phyloP scores from a whole-genome alignment of 495 filamentous ascomycete species.

The Xylaria venustula region DNA sequence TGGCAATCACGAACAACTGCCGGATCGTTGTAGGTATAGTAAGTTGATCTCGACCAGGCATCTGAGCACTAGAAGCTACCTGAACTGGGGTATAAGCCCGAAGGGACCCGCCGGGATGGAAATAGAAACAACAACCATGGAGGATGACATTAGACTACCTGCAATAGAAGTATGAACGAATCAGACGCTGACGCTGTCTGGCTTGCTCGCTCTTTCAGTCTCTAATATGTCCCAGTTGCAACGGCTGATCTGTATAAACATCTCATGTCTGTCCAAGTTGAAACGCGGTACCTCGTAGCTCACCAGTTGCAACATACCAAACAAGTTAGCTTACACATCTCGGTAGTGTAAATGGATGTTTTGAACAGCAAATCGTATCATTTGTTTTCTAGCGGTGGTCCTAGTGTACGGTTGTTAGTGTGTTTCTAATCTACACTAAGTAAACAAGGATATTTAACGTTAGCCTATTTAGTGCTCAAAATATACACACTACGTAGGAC shows the following conservation, averaged over 20 bases:
- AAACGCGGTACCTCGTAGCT: neutral
- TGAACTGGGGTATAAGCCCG: slow-evolving; percentile 16
- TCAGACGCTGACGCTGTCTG: neutral
- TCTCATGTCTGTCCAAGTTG: too few species aligned
- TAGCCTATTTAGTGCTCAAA: too few species aligned
- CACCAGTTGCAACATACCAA: too few species aligned
- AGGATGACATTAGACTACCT: neutral
- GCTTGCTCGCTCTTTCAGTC: neutral
- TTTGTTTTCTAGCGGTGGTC: neutral
- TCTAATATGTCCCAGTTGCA: neutral
- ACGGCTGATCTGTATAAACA: neutral
- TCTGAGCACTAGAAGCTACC: slow-evolving; percentile 1
- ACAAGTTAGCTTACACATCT: too few species aligned
- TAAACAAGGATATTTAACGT: too few species aligned
- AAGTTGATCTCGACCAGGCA: slow-evolving; percentile 1
- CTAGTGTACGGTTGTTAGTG: too few species aligned
- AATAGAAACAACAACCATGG: slow-evolving; percentile 11
- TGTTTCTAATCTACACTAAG: too few species aligned
- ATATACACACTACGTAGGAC: too few species aligned
- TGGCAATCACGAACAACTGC: slow-evolving; percentile 11
- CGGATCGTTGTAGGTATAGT: neutral
- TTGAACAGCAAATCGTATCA: slow-evolving; percentile 9
- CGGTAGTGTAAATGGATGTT: neutral
- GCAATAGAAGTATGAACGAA: neutral
- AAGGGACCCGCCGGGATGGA: slow-evolving; percentile 4